Evolutionary conservation across 176 grass and related monocot species (phyloP), one percentile per base, ranked within the genome.

Genomic region (Rhynchospora tenuis): DNA sequence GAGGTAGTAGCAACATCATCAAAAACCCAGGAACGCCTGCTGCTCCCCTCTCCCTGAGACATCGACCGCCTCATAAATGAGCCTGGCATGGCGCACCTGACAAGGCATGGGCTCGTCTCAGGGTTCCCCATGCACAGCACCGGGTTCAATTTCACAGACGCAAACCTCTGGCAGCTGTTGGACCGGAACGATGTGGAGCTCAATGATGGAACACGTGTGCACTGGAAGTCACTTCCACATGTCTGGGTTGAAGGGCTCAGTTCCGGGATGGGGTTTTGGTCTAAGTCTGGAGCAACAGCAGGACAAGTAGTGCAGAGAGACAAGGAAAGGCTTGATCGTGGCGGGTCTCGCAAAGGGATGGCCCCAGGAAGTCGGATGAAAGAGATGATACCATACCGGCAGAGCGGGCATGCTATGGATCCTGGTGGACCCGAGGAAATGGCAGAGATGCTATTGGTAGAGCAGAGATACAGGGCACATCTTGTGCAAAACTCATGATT

Each of bases 401-500:
- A 98, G 11, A 95, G 92, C 10, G 95, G 95, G 27, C 95, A 98
- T 13, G 92, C 91, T 93, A 98, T 90, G 6, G 92, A 85, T 0
- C 95, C 95, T 0, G 92, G 86, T 2, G 92, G 82, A 61, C 63
- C 55, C 2, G 43, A 82, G 6, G 12, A 62, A 81, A 26, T 75
- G 16, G 15, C 83, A 17, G 91, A 90, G 0, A 89, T 95, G 82
- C 85, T 91, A 80, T 90, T 93, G 29, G 91, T 95, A 65, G 95
- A 98, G 44, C 92, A 98, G 33, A 98, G 91, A 74, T 98, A 95
- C 16, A 98, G 79, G 11, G 92, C 95, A 47, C 95, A 98, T 81
- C 89, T 93, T n/a, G 95, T 95, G 90, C 95, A 98, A 70, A 98
- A 95, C 79, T 98, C 95, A 68, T 98, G 95, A 51, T 93, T 93